Evolutionary conservation across 257 asterid species (phyloP).

Genomic region (Petrea volubilis): DNA sequence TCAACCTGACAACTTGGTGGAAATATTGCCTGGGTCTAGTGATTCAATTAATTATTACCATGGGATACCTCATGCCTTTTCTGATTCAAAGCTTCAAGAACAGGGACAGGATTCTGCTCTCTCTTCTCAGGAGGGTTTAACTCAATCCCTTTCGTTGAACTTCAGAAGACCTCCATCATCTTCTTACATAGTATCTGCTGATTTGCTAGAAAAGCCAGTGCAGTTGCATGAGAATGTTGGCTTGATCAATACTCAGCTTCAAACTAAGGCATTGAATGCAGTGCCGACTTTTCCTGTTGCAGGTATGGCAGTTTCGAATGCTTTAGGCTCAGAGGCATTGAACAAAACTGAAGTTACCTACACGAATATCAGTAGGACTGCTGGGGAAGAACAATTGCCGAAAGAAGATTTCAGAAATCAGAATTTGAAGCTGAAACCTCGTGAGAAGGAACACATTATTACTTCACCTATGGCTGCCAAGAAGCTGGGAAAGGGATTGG

Average conservation of each 20-base stretch:
- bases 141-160: constrained; percentile 52
- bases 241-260: constrained; percentile 38
- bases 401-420: constrained; percentile 30
- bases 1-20: constrained; percentile 34
- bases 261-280: constrained; percentile 29
- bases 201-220: constrained; percentile 44
- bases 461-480: constrained; percentile 24
- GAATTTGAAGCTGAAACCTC: constrained; percentile 28
- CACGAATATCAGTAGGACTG: constrained; percentile 16
- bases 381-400: constrained; percentile 21
- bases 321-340: constrained; percentile 33
- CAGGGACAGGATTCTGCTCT: constrained; percentile 49
- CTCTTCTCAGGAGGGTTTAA: constrained; percentile 49
- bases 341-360: constrained; percentile 20
- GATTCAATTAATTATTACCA: constrained; percentile 33
- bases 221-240: constrained; percentile 39
- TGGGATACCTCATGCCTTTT: constrained; percentile 65
- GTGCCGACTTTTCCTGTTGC: constrained; percentile 37
- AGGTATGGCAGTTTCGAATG: constrained; percentile 28
- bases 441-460: constrained; percentile 24
- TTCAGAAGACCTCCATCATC: constrained; percentile 47
- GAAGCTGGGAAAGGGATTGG: constrained; percentile 32
- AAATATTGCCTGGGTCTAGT: constrained; percentile 31
- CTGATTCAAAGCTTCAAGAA: constrained; percentile 73
- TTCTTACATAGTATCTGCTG: constrained; percentile 31